Conservation (phyloP, 352 stramenopile species). For the Phytophthora sojae region DNA sequence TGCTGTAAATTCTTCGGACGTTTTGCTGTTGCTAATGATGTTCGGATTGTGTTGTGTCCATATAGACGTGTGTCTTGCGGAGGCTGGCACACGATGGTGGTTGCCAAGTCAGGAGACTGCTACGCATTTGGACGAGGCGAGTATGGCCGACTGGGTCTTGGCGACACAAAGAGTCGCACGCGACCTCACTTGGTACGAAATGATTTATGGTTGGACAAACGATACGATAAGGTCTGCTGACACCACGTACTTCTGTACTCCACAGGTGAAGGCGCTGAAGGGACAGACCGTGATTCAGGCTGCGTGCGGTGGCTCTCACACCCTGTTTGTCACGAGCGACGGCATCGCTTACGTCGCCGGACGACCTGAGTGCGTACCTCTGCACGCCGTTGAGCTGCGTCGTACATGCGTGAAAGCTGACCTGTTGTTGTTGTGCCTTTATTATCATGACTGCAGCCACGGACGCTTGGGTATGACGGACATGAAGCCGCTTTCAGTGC, state of each 20-base stretch:
- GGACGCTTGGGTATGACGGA: constrained; percentile 68
- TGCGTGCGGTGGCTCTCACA: constrained; percentile 85
- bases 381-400: not conserved
- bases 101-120: constrained; percentile 75
- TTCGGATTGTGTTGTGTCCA: not conserved
- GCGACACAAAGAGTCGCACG: constrained; percentile 77
- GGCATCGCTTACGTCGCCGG: constrained; percentile 87
- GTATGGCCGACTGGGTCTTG: constrained; percentile 87
- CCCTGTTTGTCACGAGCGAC: constrained; percentile 87
- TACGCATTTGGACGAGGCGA: constrained; percentile 84
- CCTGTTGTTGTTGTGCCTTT: constrained; percentile 4
- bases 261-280: constrained; percentile 69
- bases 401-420: not conserved
- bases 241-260: constrained; percentile 4
- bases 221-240: constrained; percentile 2
- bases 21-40: constrained; percentile 8
- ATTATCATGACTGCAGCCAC: constrained; percentile 48
- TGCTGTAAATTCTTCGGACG: constrained; percentile 6
- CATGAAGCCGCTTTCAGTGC: constrained; percentile 61
- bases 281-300: constrained; percentile 73
- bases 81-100: constrained; percentile 85
- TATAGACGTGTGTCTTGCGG: constrained; percentile 80
- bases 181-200: constrained; percentile 61
- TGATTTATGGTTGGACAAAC: not conserved
- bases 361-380: constrained; percentile 74